These are phyloP conservation scores for Scedosporium dehoogii DNA, from an alignment of 2,329 filamentous ascomycete species.

Conservation along the genomic window DNA sequence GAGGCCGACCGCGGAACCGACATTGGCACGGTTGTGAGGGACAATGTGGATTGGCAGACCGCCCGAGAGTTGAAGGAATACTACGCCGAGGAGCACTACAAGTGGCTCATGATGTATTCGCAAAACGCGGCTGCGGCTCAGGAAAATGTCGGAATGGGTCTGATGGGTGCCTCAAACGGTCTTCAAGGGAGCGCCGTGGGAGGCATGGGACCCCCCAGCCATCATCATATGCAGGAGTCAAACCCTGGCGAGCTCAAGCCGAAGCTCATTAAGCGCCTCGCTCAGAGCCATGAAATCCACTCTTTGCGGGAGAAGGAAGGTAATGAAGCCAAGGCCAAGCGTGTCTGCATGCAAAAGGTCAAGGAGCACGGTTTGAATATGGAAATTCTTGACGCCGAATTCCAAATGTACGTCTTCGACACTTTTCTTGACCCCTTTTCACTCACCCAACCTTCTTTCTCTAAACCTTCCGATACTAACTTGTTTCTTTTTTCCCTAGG, in stretches of 20 bases:
- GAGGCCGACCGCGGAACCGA: conserved; percentile 96
- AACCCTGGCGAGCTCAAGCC: conserved; percentile 73
- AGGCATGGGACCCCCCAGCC: conserved; percentile 65
- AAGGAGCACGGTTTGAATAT: conserved; percentile 90
- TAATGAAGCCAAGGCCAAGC: conserved; percentile 94
- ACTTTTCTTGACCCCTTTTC: neutral
- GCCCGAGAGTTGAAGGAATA: conserved; percentile 86
- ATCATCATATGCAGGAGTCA: conserved; percentile 64
- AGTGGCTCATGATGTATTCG: conserved; percentile 98
- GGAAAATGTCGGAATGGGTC: conserved; percentile 50
- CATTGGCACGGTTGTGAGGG: conserved; percentile 81
- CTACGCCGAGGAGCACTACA: conserved; percentile 91
- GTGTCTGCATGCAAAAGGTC: conserved; percentile 93
- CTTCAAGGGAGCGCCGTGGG: conserved; percentile 62
- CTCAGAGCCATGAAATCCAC: conserved; percentile 82
- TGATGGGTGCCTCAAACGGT: conserved; percentile 53
- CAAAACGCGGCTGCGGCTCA: conserved; percentile 58
- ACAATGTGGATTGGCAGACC: conserved; percentile 77
- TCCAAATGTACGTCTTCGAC: conserved; percentile 71
- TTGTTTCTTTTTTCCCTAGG: conserved; percentile 37
- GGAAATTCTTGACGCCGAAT: conserved; percentile 98
- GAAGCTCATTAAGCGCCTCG: conserved; percentile 92
- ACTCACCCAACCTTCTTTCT: conserved; percentile 14
- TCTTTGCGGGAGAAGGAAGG: conserved; percentile 90
- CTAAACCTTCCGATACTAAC: conserved; percentile 2